Percentiles rank a stretch among this genome's conserved stretches.
Conservation (phyloP, 2,329 filamentous ascomycete genomes). For the Claviceps digitariae region DNA sequence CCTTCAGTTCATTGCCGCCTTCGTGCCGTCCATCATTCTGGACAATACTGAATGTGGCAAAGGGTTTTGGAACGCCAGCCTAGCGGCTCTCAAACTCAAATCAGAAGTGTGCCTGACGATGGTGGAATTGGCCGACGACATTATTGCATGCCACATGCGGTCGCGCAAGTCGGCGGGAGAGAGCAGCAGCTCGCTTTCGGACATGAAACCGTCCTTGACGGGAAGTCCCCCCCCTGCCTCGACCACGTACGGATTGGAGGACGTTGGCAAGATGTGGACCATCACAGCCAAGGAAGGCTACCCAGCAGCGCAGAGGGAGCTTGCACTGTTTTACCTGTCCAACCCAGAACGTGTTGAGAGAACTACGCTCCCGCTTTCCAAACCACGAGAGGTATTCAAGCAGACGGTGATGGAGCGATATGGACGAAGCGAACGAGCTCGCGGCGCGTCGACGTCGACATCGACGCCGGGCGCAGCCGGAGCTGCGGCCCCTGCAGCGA, state of each 20-base stretch:
- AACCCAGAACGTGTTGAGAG: conserved; percentile 74
- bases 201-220: conserved; percentile 21
- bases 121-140: conserved; percentile 48
- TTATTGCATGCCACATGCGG: conserved; percentile 48
- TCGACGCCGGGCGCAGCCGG: conserved; percentile 12
- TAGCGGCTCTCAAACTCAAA: conserved; percentile 80
- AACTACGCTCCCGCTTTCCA: conserved; percentile 70
- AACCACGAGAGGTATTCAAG: conserved; percentile 81
- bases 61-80: conserved; percentile 79
- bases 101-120: conserved; percentile 72
- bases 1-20: conserved; percentile 59
- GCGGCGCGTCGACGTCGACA: no score
- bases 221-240: conserved; percentile 34
- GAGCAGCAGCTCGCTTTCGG: conserved; percentile 12
- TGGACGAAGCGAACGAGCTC: conserved; percentile 25
- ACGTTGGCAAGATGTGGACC: conserved; percentile 80
- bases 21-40: conserved; percentile 46
- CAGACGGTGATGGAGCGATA: conserved; percentile 67
- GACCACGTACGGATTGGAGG: conserved; percentile 56
- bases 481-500: neutral
- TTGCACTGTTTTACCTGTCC: conserved; percentile 86
- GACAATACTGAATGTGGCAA: conserved; percentile 54
- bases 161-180: conserved; percentile 36
- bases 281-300: conserved; percentile 84
- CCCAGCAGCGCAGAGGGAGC: conserved; percentile 76